phyloP scores from a whole-genome alignment of 202 grass and related monocot genomes.

The Cymbopogon flexuosus region DNA sequence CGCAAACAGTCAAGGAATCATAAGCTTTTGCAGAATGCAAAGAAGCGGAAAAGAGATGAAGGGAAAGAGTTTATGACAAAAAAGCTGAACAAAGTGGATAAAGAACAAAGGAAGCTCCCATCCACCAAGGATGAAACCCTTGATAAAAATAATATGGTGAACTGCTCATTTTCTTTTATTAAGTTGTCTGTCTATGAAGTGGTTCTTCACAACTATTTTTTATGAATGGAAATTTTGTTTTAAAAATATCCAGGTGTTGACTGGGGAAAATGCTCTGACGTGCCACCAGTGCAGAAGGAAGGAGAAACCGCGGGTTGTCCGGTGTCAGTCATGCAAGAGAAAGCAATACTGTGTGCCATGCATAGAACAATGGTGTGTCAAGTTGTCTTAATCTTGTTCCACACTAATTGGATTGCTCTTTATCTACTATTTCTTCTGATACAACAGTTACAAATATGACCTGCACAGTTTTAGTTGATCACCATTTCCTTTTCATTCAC shows the following conservation, averaged over 20 bases:
- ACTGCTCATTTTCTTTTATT: not conserved
- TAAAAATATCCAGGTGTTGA: conserved; percentile 35
- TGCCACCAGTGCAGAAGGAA: conserved; percentile 85
- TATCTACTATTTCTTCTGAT: conserved; percentile 9
- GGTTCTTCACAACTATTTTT: conserved; percentile 11
- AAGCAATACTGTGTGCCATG: conserved; percentile 60
- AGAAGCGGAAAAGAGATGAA: not conserved
- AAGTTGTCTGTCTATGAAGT: not conserved
- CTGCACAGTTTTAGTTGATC: not conserved
- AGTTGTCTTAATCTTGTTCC: conserved; percentile 5
- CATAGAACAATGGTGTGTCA: conserved; percentile 50
- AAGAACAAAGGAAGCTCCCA: not conserved
- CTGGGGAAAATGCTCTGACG: conserved; percentile 43
- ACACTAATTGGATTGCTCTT: not conserved
- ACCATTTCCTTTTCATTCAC: not conserved
- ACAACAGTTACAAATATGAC: not conserved
- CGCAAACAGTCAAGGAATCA: not conserved
- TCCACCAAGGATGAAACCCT: not conserved
- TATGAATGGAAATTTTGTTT: not conserved
- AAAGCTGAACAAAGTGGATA: conserved; percentile 1
- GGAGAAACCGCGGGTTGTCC: conserved; percentile 52
- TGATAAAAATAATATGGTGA: conserved; percentile 23
- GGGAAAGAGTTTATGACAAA: not conserved
- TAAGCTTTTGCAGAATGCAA: not conserved
- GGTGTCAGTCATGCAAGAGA: conserved; percentile 47